Percentiles rank a stretch among this genome's conserved stretches.
phyloP scores from a whole-genome alignment of 306 rosid species.

The Neltuma alba region DNA sequence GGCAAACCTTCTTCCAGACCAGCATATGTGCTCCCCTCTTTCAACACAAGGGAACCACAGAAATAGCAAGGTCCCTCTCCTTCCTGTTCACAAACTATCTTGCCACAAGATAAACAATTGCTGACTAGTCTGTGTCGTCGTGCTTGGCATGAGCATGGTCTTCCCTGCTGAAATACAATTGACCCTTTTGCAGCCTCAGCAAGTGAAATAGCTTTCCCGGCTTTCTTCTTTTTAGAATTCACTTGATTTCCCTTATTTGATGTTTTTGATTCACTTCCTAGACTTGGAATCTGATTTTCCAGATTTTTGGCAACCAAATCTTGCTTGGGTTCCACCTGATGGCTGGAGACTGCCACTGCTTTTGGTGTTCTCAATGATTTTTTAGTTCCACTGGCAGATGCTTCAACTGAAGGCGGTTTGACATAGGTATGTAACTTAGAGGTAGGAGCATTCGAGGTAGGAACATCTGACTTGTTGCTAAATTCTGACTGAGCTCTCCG shows the following conservation, averaged over 20 bases:
- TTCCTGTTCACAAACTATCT: constrained; percentile 97
- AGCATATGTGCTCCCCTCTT: constrained; percentile 87
- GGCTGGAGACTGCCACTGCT: constrained; percentile 36
- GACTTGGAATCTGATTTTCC: constrained; percentile 46
- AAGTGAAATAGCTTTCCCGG: constrained; percentile 75
- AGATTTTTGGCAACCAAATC: constrained; percentile 35
- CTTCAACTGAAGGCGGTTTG: constrained; percentile 72
- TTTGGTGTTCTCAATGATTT: constrained; percentile 63
- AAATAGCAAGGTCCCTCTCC: constrained; percentile 97
- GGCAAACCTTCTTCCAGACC: constrained; percentile 80
- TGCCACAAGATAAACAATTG: constrained; percentile 93
- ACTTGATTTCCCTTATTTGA: constrained; percentile 63
- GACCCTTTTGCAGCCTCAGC: constrained; percentile 95
- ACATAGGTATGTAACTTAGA: constrained; percentile 78
- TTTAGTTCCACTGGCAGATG: constrained; percentile 56
- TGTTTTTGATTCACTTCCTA: constrained; percentile 46
- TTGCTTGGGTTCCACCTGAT: constrained; percentile 51
- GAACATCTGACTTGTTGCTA: constrained; percentile 36
- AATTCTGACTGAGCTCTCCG: constrained; percentile 62
- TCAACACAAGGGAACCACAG: constrained; percentile 89
- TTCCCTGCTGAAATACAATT: constrained; percentile 88
- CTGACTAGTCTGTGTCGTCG: constrained; percentile 74
- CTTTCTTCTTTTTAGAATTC: constrained; percentile 79
- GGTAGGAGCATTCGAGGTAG: constrained; percentile 53
- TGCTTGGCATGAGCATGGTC: constrained; percentile 91